Evolutionary conservation across 768 basidiomycete species (phyloP).

Genomic region (Fibroporia radiculosa): DNA sequence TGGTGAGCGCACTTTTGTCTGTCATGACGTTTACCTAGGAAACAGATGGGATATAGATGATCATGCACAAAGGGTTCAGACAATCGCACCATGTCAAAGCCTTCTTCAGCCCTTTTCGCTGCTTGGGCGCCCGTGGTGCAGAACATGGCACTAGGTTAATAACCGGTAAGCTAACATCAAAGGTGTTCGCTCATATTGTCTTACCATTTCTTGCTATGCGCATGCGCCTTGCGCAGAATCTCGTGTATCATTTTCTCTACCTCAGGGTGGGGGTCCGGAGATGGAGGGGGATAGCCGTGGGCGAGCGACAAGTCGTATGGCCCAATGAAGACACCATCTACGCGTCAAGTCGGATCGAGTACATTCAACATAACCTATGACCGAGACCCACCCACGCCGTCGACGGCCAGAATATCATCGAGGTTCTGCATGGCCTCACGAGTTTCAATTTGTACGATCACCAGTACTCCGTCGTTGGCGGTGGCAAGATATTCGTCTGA

Average conservation of each 20-base stretch:
- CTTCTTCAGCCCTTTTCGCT: slow-evolving; percentile 35
- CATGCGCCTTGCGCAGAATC: slow-evolving; percentile 42
- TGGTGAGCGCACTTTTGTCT: too few relatives aligned
- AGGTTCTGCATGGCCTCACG: slow-evolving; percentile 31
- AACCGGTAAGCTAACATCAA: neutral
- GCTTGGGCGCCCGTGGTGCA: slow-evolving; percentile 40
- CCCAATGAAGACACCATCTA: slow-evolving; percentile 54
- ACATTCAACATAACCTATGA: neutral
- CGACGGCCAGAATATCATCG: slow-evolving; percentile 31
- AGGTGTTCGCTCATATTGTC: slow-evolving; percentile 4
- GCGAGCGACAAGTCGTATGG: slow-evolving; percentile 63
- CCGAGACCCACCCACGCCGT: slow-evolving; percentile 26
- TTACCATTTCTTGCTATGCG: slow-evolving; percentile 59
- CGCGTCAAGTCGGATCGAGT: too few relatives aligned
- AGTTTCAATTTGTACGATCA: slow-evolving; percentile 38
- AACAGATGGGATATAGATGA: too few relatives aligned
- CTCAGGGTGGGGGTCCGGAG: slow-evolving; percentile 57
- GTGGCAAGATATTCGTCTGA: slow-evolving; percentile 41
- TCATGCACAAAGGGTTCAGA: too few relatives aligned
- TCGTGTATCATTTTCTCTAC: slow-evolving; percentile 52
- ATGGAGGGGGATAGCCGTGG: slow-evolving; percentile 51
- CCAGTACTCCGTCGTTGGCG: slow-evolving; percentile 34
- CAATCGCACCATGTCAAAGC: slow-evolving; percentile 45
- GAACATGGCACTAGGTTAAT: slow-evolving; percentile 34
- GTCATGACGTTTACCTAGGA: too few relatives aligned